Percentiles rank a stretch among this genome's conserved stretches.
phyloP scores from a whole-genome alignment of 768 basidiomycete genomes.

The Porphyrellus cyaneotinctus region DNA sequence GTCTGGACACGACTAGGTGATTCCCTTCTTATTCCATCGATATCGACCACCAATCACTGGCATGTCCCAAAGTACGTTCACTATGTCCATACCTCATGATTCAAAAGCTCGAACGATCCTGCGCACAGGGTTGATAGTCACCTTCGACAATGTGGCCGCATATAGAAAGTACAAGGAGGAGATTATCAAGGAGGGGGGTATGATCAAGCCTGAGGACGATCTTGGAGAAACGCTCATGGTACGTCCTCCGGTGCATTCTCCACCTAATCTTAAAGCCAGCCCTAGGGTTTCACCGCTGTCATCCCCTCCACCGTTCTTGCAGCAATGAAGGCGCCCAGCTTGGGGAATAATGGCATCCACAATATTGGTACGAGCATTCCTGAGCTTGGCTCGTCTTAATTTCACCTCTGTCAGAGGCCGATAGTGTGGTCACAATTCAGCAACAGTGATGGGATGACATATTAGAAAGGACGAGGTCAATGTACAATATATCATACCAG shows the following conservation, averaged over 20 bases:
- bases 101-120: not conserved
- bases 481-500: not conserved
- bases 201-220: slow-evolving; percentile 16
- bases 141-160: not conserved
- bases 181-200: not conserved
- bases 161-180: slow-evolving; percentile 14
- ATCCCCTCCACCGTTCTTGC: not conserved
- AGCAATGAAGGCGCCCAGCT: not conserved
- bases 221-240: not conserved
- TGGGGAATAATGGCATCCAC: slow-evolving; percentile 6
- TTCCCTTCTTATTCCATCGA: not conserved
- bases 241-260: not conserved
- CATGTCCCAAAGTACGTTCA: slow-evolving; percentile 21
- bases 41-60: not conserved
- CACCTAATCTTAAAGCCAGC: not conserved
- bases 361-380: slow-evolving; percentile 11
- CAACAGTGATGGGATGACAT: not conserved
- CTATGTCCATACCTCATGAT: not conserved
- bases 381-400: not conserved
- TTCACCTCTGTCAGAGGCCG: slow-evolving; percentile 11
- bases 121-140: slow-evolving; percentile 10
- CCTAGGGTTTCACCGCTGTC: slow-evolving; percentile 19
- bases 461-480: not conserved
- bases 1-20: too few species aligned
- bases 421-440: slow-evolving; percentile 5